Base-by-base conservation (phyloP, 805 yeast genomes). In the Kurtzmaniella fragi region DNA sequence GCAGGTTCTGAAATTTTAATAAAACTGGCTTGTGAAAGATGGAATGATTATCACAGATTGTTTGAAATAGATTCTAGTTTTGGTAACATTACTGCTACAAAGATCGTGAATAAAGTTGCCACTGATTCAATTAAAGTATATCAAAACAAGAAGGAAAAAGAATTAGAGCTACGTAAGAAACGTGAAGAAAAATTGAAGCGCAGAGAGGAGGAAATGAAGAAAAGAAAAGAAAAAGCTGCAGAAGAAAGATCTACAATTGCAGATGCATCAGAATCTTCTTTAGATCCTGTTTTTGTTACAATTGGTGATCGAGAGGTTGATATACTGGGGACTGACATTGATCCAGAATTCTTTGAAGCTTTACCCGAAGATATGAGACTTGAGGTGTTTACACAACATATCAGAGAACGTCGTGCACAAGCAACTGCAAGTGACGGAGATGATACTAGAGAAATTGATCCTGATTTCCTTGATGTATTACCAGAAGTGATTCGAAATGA, bases 361-460 rank as follows among this genome's bases (percentile, higher is more conserved):
- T 70, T 90, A 28, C 97, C 97, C 0, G 95, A 87, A 32, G 93
- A 86, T 38, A 84, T 90, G 85, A 70, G 96, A 36, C 95, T 88
- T 45, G 96, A 90, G 53, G 97, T 89, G 0, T 80, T 86, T 53
- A 78, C 90, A 0, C 91, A 88, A 45, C 95, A 89, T 52, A 67
- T 88, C 5, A 67, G 89, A 31, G 93, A 86, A 48, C 68, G 90
- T 42, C 70, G 93, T 43, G 82, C 71, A 70, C 32, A 77, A 67
- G 64, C 85, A 45, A 44, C 74, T 1, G 55, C 62, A 11, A 31
- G 62, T 44, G 54, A 78, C 1, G 54, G 61, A 1, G 64, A 71
- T 11, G 16, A 17, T 5, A 66, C 76, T 2, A 66, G 86, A 23
- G 95, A 84, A 48, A 75, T 86, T 38, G 95, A 82, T 47, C 82